Conservation (phyloP, 768 basidiomycete species). For the Neoboletus subvelutipes region DNA sequence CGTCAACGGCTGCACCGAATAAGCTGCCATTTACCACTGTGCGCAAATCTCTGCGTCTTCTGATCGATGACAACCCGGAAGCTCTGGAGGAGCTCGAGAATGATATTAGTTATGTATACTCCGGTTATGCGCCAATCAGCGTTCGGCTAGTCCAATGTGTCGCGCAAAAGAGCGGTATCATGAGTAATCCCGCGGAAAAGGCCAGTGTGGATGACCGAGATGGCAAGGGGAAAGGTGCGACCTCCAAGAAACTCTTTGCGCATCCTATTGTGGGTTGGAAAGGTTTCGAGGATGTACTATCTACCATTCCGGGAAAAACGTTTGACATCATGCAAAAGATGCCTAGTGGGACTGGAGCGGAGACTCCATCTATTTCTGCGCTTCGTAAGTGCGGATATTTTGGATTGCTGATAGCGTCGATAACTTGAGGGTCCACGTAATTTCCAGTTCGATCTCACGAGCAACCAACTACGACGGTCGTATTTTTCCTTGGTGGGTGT, state of each 20-base stretch:
- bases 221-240: constrained; percentile 38
- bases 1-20: constrained; percentile 42
- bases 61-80: constrained; percentile 85
- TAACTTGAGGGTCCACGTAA: background rate
- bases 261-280: constrained; percentile 97
- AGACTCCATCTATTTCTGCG: constrained; percentile 30
- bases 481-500: constrained; percentile 97
- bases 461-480: constrained; percentile 76
- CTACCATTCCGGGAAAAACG: constrained; percentile 79
- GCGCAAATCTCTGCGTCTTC: constrained; percentile 83
- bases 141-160: constrained; percentile 90
- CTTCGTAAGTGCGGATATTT: constrained; percentile 33
- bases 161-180: constrained; percentile 86
- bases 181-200: constrained; percentile 73
- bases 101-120: constrained; percentile 95
- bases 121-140: constrained; percentile 94
- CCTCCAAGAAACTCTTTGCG: constrained; percentile 65
- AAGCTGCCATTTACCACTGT: constrained; percentile 74
- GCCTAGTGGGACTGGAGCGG: constrained; percentile 28
- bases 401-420: background rate
- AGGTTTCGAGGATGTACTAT: constrained; percentile 90
- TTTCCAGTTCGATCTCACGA: constrained; percentile 50
- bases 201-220: constrained; percentile 39
- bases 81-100: constrained; percentile 81
- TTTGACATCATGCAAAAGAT: constrained; percentile 69